Percentiles rank a stretch among this genome's conserved stretches.
phyloP scores from a whole-genome alignment of 768 basidiomycete species.

The Tephrocybe sp. region DNA sequence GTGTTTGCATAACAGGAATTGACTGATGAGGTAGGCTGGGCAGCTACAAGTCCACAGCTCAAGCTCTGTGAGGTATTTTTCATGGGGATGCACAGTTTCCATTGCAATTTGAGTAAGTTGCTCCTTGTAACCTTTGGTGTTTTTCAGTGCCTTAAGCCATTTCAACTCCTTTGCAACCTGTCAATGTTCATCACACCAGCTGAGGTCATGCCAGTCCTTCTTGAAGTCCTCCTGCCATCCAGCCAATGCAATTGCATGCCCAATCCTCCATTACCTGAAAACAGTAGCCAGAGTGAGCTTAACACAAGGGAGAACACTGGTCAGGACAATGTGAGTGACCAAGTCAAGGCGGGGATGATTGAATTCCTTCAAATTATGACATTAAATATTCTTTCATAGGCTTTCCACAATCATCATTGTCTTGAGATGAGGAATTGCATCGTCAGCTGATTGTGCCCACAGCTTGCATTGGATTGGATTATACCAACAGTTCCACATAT shows the following conservation, averaged over 20 bases:
- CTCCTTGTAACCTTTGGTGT: too few species aligned
- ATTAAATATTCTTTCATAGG: constrained; percentile 22
- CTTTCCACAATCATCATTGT: constrained; percentile 27
- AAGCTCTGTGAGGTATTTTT: constrained; percentile 15
- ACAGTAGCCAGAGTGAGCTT: constrained; percentile 15
- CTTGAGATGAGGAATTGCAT: constrained; percentile 6
- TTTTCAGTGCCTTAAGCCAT: too few species aligned
- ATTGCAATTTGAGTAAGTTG: too few species aligned
- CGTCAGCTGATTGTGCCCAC: neutral
- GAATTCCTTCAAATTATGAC: constrained; percentile 20
- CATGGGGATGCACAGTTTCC: neutral
- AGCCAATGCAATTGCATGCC: constrained; percentile 14
- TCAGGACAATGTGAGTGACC: constrained; percentile 14
- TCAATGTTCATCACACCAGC: constrained; percentile 11
- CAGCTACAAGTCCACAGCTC: constrained; percentile 21
- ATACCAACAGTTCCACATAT: constrained; percentile 27
- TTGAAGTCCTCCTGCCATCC: constrained; percentile 20
- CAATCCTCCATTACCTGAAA: constrained; percentile 12
- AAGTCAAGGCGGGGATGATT: constrained; percentile 21
- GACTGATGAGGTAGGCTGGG: constrained; percentile 12
- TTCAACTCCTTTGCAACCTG: too few species aligned
- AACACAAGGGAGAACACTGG: constrained; percentile 15
- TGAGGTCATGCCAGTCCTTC: constrained; percentile 19
- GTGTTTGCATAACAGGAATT: constrained; percentile 20
- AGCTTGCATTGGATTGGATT: constrained; percentile 19